These are phyloP conservation scores for Calonectria leucothoes DNA, from an alignment of 2,329 filamentous ascomycete genomes.

Conservation along the genomic window DNA sequence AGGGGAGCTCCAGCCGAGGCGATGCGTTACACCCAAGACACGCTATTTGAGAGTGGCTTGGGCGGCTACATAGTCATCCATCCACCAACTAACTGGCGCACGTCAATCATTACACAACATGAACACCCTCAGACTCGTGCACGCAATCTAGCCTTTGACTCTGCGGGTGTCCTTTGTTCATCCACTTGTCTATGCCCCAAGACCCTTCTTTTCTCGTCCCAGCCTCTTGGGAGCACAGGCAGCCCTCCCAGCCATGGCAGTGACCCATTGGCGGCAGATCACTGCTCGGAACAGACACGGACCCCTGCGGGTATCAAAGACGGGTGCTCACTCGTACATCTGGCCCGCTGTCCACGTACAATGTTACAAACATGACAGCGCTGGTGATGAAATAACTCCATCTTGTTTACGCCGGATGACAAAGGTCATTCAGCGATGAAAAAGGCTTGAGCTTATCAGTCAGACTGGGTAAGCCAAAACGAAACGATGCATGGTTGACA, in stretches of 20 bases:
- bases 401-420: no score
- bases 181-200: not conserved
- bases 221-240: conserved; percentile 27
- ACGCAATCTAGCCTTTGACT: not conserved
- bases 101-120: not conserved
- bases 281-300: not conserved
- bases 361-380: conserved; percentile 9
- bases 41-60: not conserved
- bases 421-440: not conserved
- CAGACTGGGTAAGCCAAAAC: not conserved
- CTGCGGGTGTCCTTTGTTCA: not conserved
- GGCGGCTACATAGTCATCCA: not conserved
- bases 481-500: not conserved
- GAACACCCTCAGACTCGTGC: not conserved
- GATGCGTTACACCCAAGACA: not conserved
- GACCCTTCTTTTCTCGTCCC: conserved; percentile 1
- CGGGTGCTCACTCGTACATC: conserved; percentile 18
- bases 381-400: not conserved
- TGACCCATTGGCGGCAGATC: conserved; percentile 14
- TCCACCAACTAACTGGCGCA: not conserved
- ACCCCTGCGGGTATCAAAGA: conserved; percentile 10
- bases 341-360: conserved; percentile 16
- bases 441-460: not conserved
- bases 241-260: conserved; percentile 8
- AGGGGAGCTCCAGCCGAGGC: conserved; percentile 14